Percentiles rank a stretch among this genome's conserved stretches.
Conservation (phyloP, 257 asterid species). For the Plantago elongata region DNA sequence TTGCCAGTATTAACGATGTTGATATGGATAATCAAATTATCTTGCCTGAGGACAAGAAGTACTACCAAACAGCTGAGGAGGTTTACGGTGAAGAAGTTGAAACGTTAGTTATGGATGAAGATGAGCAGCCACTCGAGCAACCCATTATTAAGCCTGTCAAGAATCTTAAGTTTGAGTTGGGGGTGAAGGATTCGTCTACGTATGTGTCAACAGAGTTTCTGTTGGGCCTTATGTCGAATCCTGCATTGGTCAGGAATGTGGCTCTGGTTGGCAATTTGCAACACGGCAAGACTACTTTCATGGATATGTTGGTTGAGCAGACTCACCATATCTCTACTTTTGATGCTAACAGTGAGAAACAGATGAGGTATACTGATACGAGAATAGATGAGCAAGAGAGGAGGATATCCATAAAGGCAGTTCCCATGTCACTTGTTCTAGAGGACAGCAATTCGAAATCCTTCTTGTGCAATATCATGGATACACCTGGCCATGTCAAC, state of each 20-base stretch:
- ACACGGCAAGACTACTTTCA: slow-evolving; percentile 38
- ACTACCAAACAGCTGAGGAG: slow-evolving; percentile 97
- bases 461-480: slow-evolving; percentile 86
- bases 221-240: slow-evolving; percentile 92
- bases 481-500: slow-evolving; percentile 95
- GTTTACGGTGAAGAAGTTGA: slow-evolving; percentile 97
- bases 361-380: slow-evolving; percentile 92
- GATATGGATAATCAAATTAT: slow-evolving; percentile 94
- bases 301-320: slow-evolving; percentile 94
- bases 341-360: slow-evolving; percentile 80
- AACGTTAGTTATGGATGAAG: slow-evolving; percentile 95
- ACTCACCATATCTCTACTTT: neutral
- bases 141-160: slow-evolving; percentile 48
- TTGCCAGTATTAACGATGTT: slow-evolving; percentile 58
- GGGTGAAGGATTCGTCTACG: slow-evolving; percentile 30
- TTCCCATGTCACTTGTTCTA: slow-evolving; percentile 87
- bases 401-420: slow-evolving; percentile 77
- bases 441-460: slow-evolving; percentile 95
- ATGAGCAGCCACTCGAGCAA: slow-evolving; percentile 79
- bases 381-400: slow-evolving; percentile 98
- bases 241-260: slow-evolving; percentile 17
- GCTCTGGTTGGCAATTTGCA: neutral
- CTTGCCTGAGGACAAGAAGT: slow-evolving; percentile 90
- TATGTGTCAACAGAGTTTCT: slow-evolving; percentile 33
- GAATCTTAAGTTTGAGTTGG: slow-evolving; percentile 22